phyloP scores from a whole-genome alignment of 768 basidiomycete genomes.

The Lactarius deliciosus region DNA sequence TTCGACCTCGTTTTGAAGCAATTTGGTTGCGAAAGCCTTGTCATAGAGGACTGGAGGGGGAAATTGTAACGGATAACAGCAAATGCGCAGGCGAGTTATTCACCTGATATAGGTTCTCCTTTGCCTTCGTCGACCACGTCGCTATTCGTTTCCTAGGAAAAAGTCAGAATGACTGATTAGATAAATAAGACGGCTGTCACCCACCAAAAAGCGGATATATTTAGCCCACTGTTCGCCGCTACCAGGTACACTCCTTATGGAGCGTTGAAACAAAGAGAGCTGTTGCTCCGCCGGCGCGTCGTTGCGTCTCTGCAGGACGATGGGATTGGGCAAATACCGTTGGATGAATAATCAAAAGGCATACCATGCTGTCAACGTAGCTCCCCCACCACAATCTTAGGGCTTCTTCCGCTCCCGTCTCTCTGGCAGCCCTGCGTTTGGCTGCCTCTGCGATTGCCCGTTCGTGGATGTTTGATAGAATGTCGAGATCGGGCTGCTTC shows the following conservation, averaged over 20 bases:
- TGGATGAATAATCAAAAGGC: slow-evolving; percentile 30
- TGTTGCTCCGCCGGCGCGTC: slow-evolving; percentile 46
- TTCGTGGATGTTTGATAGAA: slow-evolving; percentile 64
- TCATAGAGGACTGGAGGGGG: slow-evolving; percentile 22
- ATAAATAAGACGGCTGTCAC: slow-evolving; percentile 6
- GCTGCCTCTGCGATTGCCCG: slow-evolving; percentile 75
- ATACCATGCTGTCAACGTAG: slow-evolving; percentile 68
- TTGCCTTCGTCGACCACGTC: slow-evolving; percentile 24
- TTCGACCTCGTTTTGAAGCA: slow-evolving; percentile 28
- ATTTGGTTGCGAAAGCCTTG: slow-evolving; percentile 23
- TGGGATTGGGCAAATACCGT: neutral
- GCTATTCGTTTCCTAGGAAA: slow-evolving; percentile 4
- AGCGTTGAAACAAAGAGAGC: slow-evolving; percentile 49
- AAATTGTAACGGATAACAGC: neutral
- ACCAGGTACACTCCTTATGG: slow-evolving; percentile 68
- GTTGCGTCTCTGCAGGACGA: slow-evolving; percentile 43
- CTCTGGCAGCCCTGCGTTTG: slow-evolving; percentile 52
- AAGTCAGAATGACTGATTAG: neutral
- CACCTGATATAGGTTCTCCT: slow-evolving; percentile 25
- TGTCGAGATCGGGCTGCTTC: slow-evolving; percentile 56
- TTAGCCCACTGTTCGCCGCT: slow-evolving; percentile 79
- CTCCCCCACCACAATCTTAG: slow-evolving; percentile 70
- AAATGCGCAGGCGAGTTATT: neutral
- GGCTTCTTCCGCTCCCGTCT: slow-evolving; percentile 55
- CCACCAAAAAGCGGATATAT: slow-evolving; percentile 70